Percentiles rank a stretch among this genome's conserved stretches.
phyloP scores from a whole-genome alignment of 2,329 filamentous ascomycete species.

The Cordyceps cateniannulata region DNA sequence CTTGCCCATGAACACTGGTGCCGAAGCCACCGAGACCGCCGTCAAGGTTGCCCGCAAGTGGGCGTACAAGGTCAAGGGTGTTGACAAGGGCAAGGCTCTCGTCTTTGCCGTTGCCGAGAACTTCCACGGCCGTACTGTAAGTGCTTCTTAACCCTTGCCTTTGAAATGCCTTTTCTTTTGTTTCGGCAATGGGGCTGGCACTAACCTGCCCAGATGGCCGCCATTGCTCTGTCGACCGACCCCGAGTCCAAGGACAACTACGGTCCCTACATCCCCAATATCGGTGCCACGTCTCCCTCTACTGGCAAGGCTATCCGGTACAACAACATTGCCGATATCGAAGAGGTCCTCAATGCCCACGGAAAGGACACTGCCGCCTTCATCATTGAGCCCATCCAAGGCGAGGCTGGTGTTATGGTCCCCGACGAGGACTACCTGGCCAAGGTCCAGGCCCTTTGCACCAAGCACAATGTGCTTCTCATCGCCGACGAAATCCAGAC shows the following conservation, averaged over 20 bases:
- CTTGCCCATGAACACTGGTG: constrained; percentile 95
- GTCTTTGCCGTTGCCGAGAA: constrained; percentile 84
- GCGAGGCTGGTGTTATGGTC: constrained; percentile 93
- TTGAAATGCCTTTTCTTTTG: background rate
- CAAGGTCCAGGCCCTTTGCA: constrained; percentile 77
- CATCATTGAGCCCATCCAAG: constrained; percentile 94
- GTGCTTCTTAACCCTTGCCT: constrained; percentile 28
- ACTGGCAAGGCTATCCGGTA: constrained; percentile 75
- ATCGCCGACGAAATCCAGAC: constrained; percentile 99
- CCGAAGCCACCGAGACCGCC: constrained; percentile 91
- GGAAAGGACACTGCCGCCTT: constrained; percentile 85
- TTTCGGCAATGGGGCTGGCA: background rate
- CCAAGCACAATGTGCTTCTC: constrained; percentile 89
- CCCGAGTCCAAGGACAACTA: constrained; percentile 96
- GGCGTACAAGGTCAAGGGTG: constrained; percentile 94
- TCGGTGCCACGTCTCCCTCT: constrained; percentile 69
- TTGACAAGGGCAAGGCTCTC: constrained; percentile 75
- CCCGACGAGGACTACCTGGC: constrained; percentile 83
- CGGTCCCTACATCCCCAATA: constrained; percentile 85
- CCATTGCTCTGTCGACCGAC: constrained; percentile 91
- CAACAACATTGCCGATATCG: constrained; percentile 76
- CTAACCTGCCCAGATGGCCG: constrained; percentile 61
- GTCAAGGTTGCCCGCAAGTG: constrained; percentile 96
- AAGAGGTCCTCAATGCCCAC: constrained; percentile 70
- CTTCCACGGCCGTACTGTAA: constrained; percentile 91